Conservation (phyloP, 2,329 filamentous ascomycete species). For the Sporothrix sp. region DNA sequence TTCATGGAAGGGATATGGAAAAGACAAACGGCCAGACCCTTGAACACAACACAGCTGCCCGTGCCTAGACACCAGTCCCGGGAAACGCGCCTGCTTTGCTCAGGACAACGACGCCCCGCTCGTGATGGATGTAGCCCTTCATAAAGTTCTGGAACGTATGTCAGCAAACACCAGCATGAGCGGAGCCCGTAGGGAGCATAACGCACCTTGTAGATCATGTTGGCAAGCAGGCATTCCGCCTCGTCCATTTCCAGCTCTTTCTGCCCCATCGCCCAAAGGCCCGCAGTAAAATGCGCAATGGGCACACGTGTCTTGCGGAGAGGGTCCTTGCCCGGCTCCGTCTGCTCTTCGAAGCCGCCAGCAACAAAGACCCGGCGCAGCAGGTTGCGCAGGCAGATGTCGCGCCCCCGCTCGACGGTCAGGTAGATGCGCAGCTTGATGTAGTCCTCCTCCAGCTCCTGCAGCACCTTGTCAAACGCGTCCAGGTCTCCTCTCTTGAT, state of each 20-base stretch:
- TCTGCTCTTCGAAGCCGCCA: constrained; percentile 69
- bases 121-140: constrained; percentile 96
- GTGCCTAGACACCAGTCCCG: constrained; percentile 58
- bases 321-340: constrained; percentile 54
- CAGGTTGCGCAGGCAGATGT: constrained; percentile 85
- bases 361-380: constrained; percentile 83
- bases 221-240: constrained; percentile 88
- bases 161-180: not conserved
- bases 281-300: constrained; percentile 74
- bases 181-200: not conserved
- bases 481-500: constrained; percentile 76
- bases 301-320: constrained; percentile 68
- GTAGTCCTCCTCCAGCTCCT: constrained; percentile 80
- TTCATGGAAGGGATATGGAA: too few relatives aligned
- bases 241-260: constrained; percentile 74
- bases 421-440: constrained; percentile 90
- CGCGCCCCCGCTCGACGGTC: constrained; percentile 82
- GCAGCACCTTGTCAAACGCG: constrained; percentile 73
- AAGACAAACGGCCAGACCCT: too few relatives aligned
- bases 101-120: constrained; percentile 80
- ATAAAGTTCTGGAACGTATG: constrained; percentile 59
- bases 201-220: constrained; percentile 92
- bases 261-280: constrained; percentile 62
- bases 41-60: too few relatives aligned
- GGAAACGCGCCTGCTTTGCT: constrained; percentile 93